phyloP scores from a whole-genome alignment of 108 stramenopile species.

The Aurantiochytrium sp. region DNA sequence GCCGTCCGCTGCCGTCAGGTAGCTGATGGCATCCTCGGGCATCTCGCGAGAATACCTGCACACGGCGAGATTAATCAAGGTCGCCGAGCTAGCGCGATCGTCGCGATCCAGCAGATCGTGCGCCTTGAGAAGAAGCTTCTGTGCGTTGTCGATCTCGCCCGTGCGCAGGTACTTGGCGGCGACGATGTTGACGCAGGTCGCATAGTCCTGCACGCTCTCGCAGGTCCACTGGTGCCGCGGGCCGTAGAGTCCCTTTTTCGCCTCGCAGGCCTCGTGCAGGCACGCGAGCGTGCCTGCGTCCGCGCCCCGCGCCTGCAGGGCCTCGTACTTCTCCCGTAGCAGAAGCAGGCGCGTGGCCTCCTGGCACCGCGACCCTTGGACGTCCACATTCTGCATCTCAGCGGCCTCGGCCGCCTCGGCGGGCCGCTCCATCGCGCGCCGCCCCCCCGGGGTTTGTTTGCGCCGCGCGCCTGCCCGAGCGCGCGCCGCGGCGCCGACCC shows the following conservation, averaged over 20 bases:
- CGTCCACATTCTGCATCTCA: background rate
- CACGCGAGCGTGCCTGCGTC: background rate
- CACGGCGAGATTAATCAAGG: background rate
- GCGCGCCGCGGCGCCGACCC: too few species aligned
- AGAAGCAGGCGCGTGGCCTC: background rate
- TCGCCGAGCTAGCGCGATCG: background rate
- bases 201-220: background rate
- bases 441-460: too few species aligned
- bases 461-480: too few species aligned
- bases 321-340: background rate
- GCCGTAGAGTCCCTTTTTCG: background rate
- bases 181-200: background rate
- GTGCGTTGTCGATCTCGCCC: background rate
- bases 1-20: background rate
- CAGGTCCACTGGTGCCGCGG: background rate
- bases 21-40: background rate
- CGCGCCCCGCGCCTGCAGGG: background rate
- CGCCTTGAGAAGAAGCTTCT: background rate
- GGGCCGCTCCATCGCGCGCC: too few species aligned
- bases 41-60: background rate
- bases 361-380: background rate
- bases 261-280: background rate
- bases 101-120: background rate
- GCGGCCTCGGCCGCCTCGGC: too few species aligned
- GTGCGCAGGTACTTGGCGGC: background rate